Percentiles rank a stretch among this genome's conserved stretches.
Evolutionary conservation across 2,329 filamentous ascomycete genomes (phyloP).

Genomic region (Arthrobotrys iridis): DNA sequence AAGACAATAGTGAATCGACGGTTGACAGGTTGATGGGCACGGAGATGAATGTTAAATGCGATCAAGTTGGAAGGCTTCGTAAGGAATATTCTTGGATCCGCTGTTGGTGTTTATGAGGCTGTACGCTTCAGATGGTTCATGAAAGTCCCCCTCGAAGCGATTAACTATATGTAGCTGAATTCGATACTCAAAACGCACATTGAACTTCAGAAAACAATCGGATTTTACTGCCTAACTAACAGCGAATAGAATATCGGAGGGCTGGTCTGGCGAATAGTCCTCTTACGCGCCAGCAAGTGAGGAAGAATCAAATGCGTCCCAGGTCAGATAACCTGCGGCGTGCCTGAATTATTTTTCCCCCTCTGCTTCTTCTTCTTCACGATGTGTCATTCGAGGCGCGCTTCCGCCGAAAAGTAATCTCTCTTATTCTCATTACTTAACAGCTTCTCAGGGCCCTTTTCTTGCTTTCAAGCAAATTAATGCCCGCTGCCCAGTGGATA

Average conservation of each 20-base stretch:
- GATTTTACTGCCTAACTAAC: neutral
- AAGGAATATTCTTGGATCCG: neutral
- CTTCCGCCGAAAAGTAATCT: slow-evolving; percentile 14
- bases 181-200: neutral
- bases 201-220: neutral
- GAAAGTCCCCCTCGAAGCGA: neutral
- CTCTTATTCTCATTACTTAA: slow-evolving; percentile 8
- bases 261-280: slow-evolving; percentile 20
- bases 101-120: slow-evolving; percentile 1
- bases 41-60: neutral
- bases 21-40: neutral
- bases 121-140: neutral
- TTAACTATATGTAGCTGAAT: neutral
- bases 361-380: neutral
- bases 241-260: slow-evolving; percentile 39
- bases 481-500: slow-evolving; percentile 24
- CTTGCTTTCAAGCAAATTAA: slow-evolving; percentile 6
- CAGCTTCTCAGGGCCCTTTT: slow-evolving; percentile 3
- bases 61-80: neutral
- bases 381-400: slow-evolving; percentile 35
- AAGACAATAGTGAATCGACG: neutral
- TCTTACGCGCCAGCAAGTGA: slow-evolving; percentile 14
- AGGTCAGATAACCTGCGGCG: slow-evolving; percentile 17
- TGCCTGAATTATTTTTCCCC: neutral
- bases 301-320: slow-evolving; percentile 31